Evolutionary conservation across 257 asterid genomes (phyloP).

Genomic region (Solanum arcanum): DNA sequence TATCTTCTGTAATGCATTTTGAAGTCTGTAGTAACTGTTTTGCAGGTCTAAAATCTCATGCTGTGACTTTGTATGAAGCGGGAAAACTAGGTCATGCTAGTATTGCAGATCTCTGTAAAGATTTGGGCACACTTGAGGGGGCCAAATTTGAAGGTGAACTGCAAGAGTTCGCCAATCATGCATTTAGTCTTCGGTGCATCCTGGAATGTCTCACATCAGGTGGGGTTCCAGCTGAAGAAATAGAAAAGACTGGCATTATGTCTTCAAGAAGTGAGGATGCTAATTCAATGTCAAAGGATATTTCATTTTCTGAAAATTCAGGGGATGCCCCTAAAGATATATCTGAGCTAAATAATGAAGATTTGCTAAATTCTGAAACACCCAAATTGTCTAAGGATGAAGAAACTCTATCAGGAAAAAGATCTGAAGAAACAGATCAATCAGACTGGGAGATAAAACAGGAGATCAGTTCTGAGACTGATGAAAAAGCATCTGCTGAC

Average conservation of each 20-base stretch:
- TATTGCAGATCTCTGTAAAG: constrained; percentile 89
- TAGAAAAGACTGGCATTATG: constrained; percentile 17
- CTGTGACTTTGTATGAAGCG: constrained; percentile 96
- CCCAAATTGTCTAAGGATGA: constrained; percentile 23
- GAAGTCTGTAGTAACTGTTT: neutral
- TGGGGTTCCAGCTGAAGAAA: constrained; percentile 49
- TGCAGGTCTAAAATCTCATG: constrained; percentile 94
- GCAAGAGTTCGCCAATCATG: constrained; percentile 98
- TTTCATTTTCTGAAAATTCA: constrained; percentile 14
- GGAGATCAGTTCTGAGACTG: constrained; percentile 29
- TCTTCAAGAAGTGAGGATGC: constrained; percentile 34
- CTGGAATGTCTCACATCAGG: constrained; percentile 94
- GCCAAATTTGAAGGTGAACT: constrained; percentile 96
- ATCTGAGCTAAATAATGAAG: constrained; percentile 21
- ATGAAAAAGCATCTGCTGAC: constrained; percentile 34
- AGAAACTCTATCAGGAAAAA: constrained; percentile 18
- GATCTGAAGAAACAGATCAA: constrained; percentile 26
- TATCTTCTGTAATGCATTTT: neutral
- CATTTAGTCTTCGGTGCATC: constrained; percentile 90
- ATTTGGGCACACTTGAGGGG: constrained; percentile 84
- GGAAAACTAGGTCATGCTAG: constrained; percentile 91
- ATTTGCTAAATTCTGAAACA: constrained; percentile 8
- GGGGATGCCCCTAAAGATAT: constrained; percentile 16
- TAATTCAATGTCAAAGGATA: constrained; percentile 23
- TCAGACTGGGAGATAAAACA: constrained; percentile 21